Percentiles rank a stretch among this genome's conserved stretches.
Conservation (phyloP, 2,329 filamentous ascomycete species). For the Aureobasidium lini region DNA sequence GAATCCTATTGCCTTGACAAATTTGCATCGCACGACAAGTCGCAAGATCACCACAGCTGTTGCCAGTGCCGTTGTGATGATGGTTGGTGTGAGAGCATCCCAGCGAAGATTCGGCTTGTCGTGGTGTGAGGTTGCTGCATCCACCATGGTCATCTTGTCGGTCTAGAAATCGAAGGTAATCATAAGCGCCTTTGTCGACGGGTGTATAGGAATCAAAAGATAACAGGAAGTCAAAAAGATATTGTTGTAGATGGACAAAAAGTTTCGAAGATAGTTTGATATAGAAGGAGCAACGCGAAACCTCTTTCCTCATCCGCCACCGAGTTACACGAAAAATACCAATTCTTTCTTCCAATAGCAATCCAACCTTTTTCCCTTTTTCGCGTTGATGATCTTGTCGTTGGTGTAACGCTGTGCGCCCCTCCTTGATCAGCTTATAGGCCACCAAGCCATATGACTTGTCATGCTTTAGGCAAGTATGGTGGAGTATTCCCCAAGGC, state of each 20-base stretch:
- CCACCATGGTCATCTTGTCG: neutral
- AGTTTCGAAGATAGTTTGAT: neutral
- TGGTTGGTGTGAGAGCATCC: slow-evolving; percentile 24
- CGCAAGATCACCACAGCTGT: slow-evolving; percentile 26
- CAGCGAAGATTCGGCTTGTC: neutral
- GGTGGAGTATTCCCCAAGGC: neutral
- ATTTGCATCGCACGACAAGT: slow-evolving; percentile 28
- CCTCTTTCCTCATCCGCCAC: neutral
- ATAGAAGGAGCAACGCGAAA: neutral
- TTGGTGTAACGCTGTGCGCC: neutral
- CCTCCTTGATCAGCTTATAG: neutral
- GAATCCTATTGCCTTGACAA: slow-evolving; percentile 27
- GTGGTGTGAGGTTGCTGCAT: neutral
- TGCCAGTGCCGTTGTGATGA: slow-evolving; percentile 25
- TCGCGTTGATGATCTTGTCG: neutral
- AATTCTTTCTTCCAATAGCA: neutral
- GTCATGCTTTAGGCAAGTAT: too few species aligned
- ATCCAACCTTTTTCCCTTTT: slow-evolving; percentile 3
- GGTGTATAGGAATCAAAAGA: neutral
- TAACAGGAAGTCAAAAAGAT: neutral
- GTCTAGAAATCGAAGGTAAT: neutral
- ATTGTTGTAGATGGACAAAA: neutral
- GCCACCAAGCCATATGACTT: neutral
- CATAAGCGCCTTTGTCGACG: neutral
- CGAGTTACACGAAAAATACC: neutral